These are phyloP conservation scores for Diaporthe helianthi DNA, from an alignment of 2,329 filamentous ascomycete species.

Conservation along the genomic window DNA sequence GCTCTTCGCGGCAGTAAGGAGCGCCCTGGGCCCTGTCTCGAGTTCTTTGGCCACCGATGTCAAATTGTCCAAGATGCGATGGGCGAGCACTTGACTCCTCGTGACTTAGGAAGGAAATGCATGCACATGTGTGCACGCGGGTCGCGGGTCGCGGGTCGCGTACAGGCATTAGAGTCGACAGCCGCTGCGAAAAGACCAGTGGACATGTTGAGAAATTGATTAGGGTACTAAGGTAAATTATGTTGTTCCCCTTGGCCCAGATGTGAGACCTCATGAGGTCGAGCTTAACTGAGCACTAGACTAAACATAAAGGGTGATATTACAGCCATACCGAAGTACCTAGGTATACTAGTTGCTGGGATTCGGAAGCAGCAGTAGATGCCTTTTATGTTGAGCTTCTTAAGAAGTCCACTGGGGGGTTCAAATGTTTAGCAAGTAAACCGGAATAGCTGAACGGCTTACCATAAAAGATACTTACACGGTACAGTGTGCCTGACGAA, in stretches of 20 bases:
- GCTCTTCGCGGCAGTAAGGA: neutral
- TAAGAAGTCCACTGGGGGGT: too few relatives aligned
- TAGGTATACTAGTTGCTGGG: neutral
- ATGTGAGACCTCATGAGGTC: neutral
- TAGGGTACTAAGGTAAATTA: too few relatives aligned
- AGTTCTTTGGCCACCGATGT: neutral
- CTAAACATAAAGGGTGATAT: neutral
- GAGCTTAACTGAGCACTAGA: neutral
- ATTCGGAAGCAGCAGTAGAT: neutral
- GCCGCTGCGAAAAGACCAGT: neutral
- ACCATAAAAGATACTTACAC: neutral
- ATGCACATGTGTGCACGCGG: too few relatives aligned
- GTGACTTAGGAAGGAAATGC: neutral
- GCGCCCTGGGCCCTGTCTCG: neutral
- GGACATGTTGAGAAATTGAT: neutral
- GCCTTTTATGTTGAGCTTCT: neutral
- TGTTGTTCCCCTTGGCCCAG: neutral
- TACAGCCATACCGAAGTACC: too few relatives aligned
- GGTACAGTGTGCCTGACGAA: neutral
- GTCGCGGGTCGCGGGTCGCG: neutral
- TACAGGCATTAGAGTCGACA: neutral
- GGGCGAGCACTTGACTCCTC: too few relatives aligned
- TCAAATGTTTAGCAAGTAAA: slow-evolving; percentile 8
- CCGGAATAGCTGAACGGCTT: slow-evolving; percentile 2
- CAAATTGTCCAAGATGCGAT: slow-evolving; percentile 36